These are phyloP conservation scores for Arabidopsis thaliana DNA, from an alignment of 345 rosid genomes.

Conservation along the genomic window TAIR10.1 NC_003070.9:6289501-6290000, in stretches of 20 bases:
- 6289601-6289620: constrained; percentile 90
- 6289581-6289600: constrained; percentile 35
- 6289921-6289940: constrained; percentile 75
- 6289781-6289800: constrained; percentile 4
- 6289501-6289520: constrained; percentile 72
- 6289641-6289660: constrained; percentile 99
- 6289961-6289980: constrained; percentile 37
- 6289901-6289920: constrained; percentile 94
- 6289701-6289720: constrained; percentile 18
- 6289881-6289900: constrained; percentile 73
- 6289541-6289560: constrained; percentile 49
- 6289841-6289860: constrained; percentile 35
- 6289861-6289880: constrained; percentile 77
- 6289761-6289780: constrained; percentile 20
- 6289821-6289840: constrained; percentile 17
- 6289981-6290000: constrained; percentile 19
- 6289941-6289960: constrained; percentile 59
- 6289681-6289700: constrained; percentile 48
- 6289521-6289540: constrained; percentile 91
- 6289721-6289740: constrained; percentile 8
- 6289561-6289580: constrained; percentile 32
- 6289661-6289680: constrained; percentile 76
- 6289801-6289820: constrained; percentile 8
- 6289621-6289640: constrained; percentile 94
- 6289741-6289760: constrained; percentile 11